Conservation (phyloP, 1,284 basidiomycete species). For the Trametes polyzona region DNA sequence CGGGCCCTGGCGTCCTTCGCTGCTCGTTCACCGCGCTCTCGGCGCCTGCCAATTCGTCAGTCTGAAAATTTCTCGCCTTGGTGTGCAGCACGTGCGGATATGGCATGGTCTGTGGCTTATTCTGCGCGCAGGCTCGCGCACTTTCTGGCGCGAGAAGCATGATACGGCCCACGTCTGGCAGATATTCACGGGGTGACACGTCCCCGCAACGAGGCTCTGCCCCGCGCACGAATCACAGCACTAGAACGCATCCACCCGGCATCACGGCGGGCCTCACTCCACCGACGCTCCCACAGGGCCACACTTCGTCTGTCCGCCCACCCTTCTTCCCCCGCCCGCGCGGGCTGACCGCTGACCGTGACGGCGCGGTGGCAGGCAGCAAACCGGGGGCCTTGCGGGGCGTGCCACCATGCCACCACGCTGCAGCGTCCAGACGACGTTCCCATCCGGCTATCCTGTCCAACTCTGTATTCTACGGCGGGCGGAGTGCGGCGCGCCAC, state of each 20-base stretch:
- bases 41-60: not conserved
- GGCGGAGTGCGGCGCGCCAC: constrained; percentile 17
- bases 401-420: constrained; percentile 2
- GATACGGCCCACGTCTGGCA: not conserved
- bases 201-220: constrained; percentile 16
- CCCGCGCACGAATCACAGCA: constrained; percentile 6
- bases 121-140: not conserved
- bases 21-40: not conserved
- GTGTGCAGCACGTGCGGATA: not conserved
- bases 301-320: constrained; percentile 1
- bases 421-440: not conserved
- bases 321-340: not conserved
- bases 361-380: constrained; percentile 2
- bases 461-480: not conserved
- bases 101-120: not conserved
- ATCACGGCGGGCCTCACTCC: constrained; percentile 17
- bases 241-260: constrained; percentile 11
- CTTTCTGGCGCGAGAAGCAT: not conserved
- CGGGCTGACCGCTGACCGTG: not conserved
- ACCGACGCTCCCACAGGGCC: constrained; percentile 14
- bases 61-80: not conserved
- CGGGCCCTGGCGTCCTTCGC: not conserved
- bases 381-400: not conserved
- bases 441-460: not conserved
- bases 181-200: not conserved